These are phyloP conservation scores for Lyophyllum atratum DNA, from an alignment of 768 basidiomycete genomes.

Conservation along the genomic window DNA sequence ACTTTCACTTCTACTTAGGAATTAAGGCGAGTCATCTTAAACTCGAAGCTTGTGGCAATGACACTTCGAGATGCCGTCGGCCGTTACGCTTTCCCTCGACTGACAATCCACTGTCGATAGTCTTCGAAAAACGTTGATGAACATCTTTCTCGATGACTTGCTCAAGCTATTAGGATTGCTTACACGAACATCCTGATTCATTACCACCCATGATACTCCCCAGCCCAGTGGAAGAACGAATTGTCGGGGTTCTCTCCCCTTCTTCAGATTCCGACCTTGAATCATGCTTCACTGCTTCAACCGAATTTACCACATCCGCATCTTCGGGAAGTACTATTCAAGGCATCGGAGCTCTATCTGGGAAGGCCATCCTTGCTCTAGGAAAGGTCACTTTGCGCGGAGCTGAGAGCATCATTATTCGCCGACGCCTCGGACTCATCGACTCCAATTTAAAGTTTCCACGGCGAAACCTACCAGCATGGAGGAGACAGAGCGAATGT, in stretches of 20 bases:
- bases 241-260: background rate
- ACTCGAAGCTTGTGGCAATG: no score
- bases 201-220: no score
- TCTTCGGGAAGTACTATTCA: conserved; percentile 18
- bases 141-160: no score
- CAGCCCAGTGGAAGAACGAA: no score
- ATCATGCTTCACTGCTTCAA: background rate
- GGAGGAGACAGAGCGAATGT: conserved; percentile 19
- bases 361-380: conserved; percentile 26
- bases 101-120: no score
- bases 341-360: conserved; percentile 26
- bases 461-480: conserved; percentile 5
- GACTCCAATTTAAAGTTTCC: conserved; percentile 8
- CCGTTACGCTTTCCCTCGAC: no score
- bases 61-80: no score
- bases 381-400: conserved; percentile 27
- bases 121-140: no score
- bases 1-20: no score
- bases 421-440: conserved; percentile 16
- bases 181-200: no score
- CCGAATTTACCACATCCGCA: background rate
- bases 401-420: conserved; percentile 25
- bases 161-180: no score
- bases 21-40: no score
- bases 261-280: background rate